These are phyloP conservation scores for Closterium sp. DNA, from an alignment of 139 green algal species.

Conservation along the genomic window DNA sequence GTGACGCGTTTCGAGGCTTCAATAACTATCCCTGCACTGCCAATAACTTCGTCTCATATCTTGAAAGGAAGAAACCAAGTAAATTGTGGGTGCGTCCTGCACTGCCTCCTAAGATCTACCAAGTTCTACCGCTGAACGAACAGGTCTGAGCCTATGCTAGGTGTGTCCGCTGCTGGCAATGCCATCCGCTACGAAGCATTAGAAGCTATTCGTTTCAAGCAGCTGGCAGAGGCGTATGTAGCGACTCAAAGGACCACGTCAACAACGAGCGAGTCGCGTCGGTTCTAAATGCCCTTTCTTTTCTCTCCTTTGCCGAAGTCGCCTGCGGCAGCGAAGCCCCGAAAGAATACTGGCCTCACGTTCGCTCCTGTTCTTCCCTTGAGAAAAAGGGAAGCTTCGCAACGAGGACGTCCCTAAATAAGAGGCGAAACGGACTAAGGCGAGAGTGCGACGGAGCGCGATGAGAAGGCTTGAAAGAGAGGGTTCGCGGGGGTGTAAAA, in stretches of 20 bases:
- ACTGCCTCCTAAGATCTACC: too few species aligned
- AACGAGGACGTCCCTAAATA: background rate
- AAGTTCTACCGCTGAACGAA: background rate
- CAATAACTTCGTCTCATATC: background rate
- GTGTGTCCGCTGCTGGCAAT: background rate
- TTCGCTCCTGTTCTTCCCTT: background rate
- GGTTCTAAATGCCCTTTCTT: background rate
- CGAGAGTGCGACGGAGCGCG: too few species aligned
- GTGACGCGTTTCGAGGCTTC: too few species aligned
- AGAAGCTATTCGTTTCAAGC: background rate
- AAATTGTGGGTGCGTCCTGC: too few species aligned
- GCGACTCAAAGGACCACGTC: background rate
- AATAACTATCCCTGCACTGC: too few species aligned
- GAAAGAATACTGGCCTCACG: background rate
- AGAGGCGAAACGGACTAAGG: background rate
- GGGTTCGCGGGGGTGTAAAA: too few species aligned
- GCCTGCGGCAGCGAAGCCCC: too few species aligned
- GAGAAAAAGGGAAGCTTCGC: background rate
- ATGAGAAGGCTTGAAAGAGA: too few species aligned
- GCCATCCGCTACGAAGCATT: background rate
- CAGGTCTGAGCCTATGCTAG: background rate
- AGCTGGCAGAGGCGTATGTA: background rate
- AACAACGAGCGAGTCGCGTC: background rate
- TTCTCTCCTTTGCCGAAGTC: background rate
- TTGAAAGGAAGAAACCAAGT: background rate